Evolutionary conservation across 441 rosid species (phyloP).

Genomic region (Aleurites moluccanus): DNA sequence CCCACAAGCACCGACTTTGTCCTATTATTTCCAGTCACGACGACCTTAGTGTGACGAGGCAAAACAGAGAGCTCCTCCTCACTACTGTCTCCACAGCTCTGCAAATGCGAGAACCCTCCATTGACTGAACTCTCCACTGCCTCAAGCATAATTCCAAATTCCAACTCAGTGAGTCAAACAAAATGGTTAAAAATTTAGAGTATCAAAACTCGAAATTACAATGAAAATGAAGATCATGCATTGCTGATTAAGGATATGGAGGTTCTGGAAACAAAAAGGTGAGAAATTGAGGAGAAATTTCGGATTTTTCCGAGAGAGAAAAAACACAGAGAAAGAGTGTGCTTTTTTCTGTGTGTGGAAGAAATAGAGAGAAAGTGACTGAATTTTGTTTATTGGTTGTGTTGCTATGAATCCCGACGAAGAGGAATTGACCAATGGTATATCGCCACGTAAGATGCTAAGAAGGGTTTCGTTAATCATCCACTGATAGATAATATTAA

Average conservation of each 20-base stretch:
- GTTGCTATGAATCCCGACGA: constrained; percentile 60
- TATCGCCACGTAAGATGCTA: constrained; percentile 38
- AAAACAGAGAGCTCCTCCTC: constrained; percentile 91
- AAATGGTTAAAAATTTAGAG: constrained; percentile 5
- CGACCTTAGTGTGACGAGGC: constrained; percentile 95
- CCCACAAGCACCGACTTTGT: constrained; percentile 97
- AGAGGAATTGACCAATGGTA: constrained; percentile 27
- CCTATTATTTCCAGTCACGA: constrained; percentile 93
- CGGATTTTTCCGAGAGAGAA: constrained; percentile 38
- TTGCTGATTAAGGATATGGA: constrained; percentile 37
- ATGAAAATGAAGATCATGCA: constrained; percentile 50
- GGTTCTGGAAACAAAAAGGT: constrained; percentile 23
- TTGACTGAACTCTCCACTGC: constrained; percentile 62
- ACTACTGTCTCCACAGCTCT: constrained; percentile 77
- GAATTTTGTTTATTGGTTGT: constrained; percentile 46
- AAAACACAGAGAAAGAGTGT: constrained; percentile 35
- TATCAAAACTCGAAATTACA: constrained; percentile 31
- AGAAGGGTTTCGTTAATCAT: constrained; percentile 31
- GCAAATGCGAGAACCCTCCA: constrained; percentile 62
- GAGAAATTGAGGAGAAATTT: constrained; percentile 26
- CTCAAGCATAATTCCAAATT: constrained; percentile 49
- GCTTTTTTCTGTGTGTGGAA: neutral
- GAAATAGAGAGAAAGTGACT: constrained; percentile 53
- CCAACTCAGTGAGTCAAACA: neutral
- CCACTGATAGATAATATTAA: constrained; percentile 20